These are phyloP conservation scores for Lasiodiplodia citricola DNA, from an alignment of 2,329 filamentous ascomycete species.

Conservation along the genomic window DNA sequence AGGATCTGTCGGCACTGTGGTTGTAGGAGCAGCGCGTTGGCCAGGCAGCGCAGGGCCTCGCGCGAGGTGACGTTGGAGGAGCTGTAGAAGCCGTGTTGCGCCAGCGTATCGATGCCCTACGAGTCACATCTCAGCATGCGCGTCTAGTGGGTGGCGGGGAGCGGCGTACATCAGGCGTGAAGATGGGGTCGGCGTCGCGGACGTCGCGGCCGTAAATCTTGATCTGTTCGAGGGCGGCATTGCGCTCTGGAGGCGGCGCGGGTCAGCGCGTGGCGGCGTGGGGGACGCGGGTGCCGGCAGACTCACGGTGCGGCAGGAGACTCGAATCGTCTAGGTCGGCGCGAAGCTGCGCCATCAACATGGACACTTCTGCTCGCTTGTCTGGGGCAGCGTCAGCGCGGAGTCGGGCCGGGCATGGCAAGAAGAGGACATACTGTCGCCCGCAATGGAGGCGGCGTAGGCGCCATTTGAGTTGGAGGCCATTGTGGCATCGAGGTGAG, in stretches of 20 bases:
- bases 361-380: constrained; percentile 73
- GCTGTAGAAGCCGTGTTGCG: constrained; percentile 74
- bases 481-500: constrained; percentile 23
- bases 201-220: constrained; percentile 80
- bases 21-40: constrained; percentile 79
- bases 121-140: constrained; percentile 21
- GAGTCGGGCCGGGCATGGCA: background rate
- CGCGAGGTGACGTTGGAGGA: constrained; percentile 65
- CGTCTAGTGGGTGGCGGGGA: constrained; percentile 14
- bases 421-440: constrained; percentile 18
- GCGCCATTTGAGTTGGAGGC: constrained; percentile 22
- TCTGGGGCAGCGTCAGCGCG: constrained; percentile 43
- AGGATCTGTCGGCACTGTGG: constrained; percentile 72
- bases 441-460: constrained; percentile 25
- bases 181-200: constrained; percentile 78
- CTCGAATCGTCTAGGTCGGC: constrained; percentile 66
- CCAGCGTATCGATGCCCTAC: constrained; percentile 76
- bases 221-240: constrained; percentile 64
- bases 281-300: constrained; percentile 1
- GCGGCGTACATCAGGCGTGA: constrained; percentile 70
- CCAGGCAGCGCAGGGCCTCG: constrained; percentile 80
- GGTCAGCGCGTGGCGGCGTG: constrained; percentile 3
- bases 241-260: constrained; percentile 59
- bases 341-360: constrained; percentile 66
- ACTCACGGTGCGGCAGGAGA: constrained; percentile 66